Conservation (phyloP, 768 basidiomycete genomes). For the Hypholoma sublateritium region DNA sequence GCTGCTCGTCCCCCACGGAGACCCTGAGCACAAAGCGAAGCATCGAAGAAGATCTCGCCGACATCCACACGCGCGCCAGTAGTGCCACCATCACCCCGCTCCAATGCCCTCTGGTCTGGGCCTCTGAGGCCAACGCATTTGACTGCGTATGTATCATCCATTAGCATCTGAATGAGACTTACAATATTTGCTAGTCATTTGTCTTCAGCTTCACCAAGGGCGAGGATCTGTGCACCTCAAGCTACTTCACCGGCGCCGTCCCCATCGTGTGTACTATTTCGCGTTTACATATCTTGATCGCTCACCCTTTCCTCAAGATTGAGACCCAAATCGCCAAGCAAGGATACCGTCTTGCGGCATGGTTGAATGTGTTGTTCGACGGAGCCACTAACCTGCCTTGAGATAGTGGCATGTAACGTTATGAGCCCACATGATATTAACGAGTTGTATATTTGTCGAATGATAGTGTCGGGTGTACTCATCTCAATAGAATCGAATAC, state of each 20-base stretch:
- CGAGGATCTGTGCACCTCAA: conserved; percentile 45
- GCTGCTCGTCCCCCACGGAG: conserved; percentile 37
- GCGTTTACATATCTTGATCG: no score
- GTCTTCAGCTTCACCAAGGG: conserved; percentile 42
- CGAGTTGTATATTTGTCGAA: background rate
- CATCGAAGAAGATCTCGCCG: conserved; percentile 31
- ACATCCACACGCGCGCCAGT: conserved; percentile 22
- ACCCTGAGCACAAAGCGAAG: conserved; percentile 22
- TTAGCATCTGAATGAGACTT: background rate
- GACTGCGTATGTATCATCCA: conserved; percentile 34
- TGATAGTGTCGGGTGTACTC: no score
- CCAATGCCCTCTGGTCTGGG: conserved; percentile 48
- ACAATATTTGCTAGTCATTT: conserved; percentile 29
- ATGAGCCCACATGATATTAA: background rate
- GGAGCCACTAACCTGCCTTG: conserved; percentile 35
- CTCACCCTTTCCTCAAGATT: conserved; percentile 26
- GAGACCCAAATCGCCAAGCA: conserved; percentile 46
- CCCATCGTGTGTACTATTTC: conserved; percentile 25
- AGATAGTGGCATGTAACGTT: conserved; percentile 10
- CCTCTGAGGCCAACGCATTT: conserved; percentile 41
- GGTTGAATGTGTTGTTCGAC: conserved; percentile 50
- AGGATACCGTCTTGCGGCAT: conserved; percentile 48
- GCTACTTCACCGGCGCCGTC: conserved; percentile 34
- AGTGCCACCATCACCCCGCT: conserved; percentile 37
- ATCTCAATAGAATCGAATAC: background rate